Evolutionary conservation across 352 stramenopile genomes (phyloP), one percentile per base, ranked within the genome.

Genomic region (Albugo laibachii): DNA sequence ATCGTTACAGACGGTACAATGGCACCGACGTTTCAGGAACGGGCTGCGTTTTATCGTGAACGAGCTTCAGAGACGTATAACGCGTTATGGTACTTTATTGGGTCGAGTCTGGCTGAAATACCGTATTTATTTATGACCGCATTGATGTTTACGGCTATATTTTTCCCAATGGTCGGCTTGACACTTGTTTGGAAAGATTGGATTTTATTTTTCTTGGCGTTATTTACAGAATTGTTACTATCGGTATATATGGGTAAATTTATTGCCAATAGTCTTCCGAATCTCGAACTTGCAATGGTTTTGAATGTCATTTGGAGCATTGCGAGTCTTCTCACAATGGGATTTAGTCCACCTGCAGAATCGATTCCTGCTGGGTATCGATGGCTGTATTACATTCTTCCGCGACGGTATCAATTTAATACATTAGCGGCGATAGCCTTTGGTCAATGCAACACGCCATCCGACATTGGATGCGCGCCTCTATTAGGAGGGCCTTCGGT

Each of bases 41-140:
- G 83, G 14, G 80, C 80, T 21, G 77, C 81, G 31, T 97, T 84
- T 48, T 94, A 94, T 64, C 57, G 78, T 11, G 80, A 94, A 53
- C 74, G 83, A 42, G 66, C 71, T 19, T 63, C 65, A 14, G 49
- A 73, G 45, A 92, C 87, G 61, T 95, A 95, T 51, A 59, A 70
- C 41, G 48, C 66, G n/a, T 50, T 50, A 14, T 63, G 73, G 40
- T 77, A 88, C 46, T 62, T 59, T 15, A 18, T 85, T 12, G 59
- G 65, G 8, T 81, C 72, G 44, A 83, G 69, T 13, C 47, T 96
- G 21, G 59, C 72, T 15, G 87, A 96, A 59, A 64, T 75, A 12
- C 65, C 65, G 34, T 77, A 75, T 46, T 58, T 71, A n/a, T 31
- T 69, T 5, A 44, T 48, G 1, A 69, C 57, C 19, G 47, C 50